These are phyloP conservation scores for Plantago elongata DNA, from an alignment of 257 asterid species.

Conservation along the genomic window DNA sequence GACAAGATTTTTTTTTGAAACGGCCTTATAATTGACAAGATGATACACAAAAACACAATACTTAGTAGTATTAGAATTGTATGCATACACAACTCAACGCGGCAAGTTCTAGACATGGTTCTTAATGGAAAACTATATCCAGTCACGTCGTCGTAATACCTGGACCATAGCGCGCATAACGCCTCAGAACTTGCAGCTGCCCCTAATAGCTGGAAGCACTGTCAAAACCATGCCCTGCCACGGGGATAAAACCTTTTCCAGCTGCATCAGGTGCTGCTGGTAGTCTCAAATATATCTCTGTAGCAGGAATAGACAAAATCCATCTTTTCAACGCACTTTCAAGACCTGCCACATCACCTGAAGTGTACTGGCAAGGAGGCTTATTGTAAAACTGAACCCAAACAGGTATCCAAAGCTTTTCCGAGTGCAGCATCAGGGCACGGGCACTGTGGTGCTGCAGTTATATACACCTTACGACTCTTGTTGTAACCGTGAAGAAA, in stretches of 20 bases:
- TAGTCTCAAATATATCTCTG: slow-evolving; percentile 45
- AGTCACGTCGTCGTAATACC: slow-evolving; percentile 46
- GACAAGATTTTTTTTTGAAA: too few species aligned
- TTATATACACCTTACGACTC: slow-evolving; percentile 37
- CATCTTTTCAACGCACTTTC: slow-evolving; percentile 41
- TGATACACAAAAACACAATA: background rate
- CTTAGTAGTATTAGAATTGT: background rate
- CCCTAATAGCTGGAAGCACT: slow-evolving; percentile 52
- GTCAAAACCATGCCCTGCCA: slow-evolving; percentile 29
- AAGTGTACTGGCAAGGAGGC: slow-evolving; percentile 44
- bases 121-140: slow-evolving; percentile 51
- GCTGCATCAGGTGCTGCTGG: slow-evolving; percentile 64
- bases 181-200: slow-evolving; percentile 55
- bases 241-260: slow-evolving; percentile 55
- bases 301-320: slow-evolving; percentile 39
- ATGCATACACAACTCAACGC: background rate
- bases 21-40: background rate
- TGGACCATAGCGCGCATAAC: slow-evolving; percentile 67
- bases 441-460: slow-evolving; percentile 66
- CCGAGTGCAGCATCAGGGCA: slow-evolving; percentile 55
- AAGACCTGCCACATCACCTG: slow-evolving; percentile 27
- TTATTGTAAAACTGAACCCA: slow-evolving; percentile 65
- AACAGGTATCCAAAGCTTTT: slow-evolving; percentile 39
- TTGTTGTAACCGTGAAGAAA: slow-evolving; percentile 30
- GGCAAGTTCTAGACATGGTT: slow-evolving; percentile 31